Evolutionary conservation across 2,329 filamentous ascomycete species (phyloP), one percentile per base, ranked within the genome.

Genomic region (Botrytis sinoallii): DNA sequence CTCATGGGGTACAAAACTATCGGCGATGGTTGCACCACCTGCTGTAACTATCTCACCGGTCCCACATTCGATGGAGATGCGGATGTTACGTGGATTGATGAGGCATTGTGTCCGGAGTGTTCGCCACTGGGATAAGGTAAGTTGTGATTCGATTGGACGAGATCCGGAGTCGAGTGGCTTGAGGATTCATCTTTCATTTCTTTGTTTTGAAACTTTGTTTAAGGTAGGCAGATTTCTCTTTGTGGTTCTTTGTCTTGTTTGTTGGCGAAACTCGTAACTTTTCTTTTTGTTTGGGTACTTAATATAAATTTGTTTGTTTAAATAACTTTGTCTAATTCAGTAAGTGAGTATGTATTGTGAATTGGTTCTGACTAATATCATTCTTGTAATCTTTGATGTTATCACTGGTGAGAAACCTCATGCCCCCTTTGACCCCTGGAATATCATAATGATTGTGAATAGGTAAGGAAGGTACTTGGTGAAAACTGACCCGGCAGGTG

Each of bases 401-500:
- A 18, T 16, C 6, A 29, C 14, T 20, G 2, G 42, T 16, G 7
- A 63, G 38, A 22, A 9, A n/a, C 4, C 12, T 20, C 22, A n/a
- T 16, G 7, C 38, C 1, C 2, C 25, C 3, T 2, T 57, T 57
- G 14, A 18, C n/a, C 29, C 6, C 6, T 29, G 14, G 18, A 0
- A 57, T 57, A 9, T 57, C 52, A 29, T 55, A 2, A 18, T 55
- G 52, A 29, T 3, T 29, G n/a, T 55, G 1, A 8, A 29, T 29
- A n/a, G n/a, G n/a, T n/a, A 18, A 6, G 4, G 16, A 4, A 29
- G 2, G 7, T 55, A 18, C 14, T 18, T 29, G 2, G 3, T 55
- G 2, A 29, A 29, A 0, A 55, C 14, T 4, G 14, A 4, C 25
- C 48, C 3, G 3, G 5, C n/a, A 29, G 52, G 1, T 5, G 3